Conservation (phyloP, 129 eudicot genomes). For the Centrapalus pauciflorus region DNA sequence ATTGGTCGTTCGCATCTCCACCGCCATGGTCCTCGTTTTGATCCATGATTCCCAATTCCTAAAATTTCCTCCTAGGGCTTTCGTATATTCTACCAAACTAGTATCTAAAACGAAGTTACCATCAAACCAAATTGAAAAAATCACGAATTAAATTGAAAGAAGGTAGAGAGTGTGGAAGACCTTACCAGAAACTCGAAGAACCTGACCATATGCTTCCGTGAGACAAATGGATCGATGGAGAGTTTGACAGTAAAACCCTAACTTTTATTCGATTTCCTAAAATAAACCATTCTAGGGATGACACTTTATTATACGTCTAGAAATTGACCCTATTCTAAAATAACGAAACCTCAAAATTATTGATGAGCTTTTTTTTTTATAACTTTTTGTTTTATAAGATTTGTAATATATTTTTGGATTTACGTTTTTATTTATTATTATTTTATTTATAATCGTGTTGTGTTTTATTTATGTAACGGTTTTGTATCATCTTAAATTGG, state of each 20-base stretch:
- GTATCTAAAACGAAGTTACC: background rate
- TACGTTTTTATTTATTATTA: no score
- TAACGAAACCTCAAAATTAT: no score
- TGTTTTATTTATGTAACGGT: no score
- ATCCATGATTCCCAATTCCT: conserved; percentile 33
- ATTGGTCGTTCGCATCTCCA: conserved; percentile 49
- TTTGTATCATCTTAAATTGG: no score
- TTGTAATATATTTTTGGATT: no score
- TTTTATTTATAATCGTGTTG: no score
- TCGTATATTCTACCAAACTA: background rate
- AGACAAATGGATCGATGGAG: background rate
- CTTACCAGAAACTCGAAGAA: conserved; percentile 28
- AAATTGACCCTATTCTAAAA: background rate
- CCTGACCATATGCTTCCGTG: conserved; percentile 16
- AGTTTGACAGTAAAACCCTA: conserved; percentile 18
- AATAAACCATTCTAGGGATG: background rate
- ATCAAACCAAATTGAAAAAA: background rate
- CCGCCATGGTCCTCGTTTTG: conserved; percentile 39
- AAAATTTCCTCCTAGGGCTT: conserved; percentile 33
- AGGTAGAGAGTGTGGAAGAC: background rate
- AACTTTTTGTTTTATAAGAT: no score
- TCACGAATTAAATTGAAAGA: background rate
- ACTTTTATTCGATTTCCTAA: background rate
- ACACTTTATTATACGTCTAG: conserved; percentile 1
- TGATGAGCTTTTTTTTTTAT: no score